These are phyloP conservation scores for Termitomyces sp. DNA, from an alignment of 768 basidiomycete genomes.

Conservation along the genomic window DNA sequence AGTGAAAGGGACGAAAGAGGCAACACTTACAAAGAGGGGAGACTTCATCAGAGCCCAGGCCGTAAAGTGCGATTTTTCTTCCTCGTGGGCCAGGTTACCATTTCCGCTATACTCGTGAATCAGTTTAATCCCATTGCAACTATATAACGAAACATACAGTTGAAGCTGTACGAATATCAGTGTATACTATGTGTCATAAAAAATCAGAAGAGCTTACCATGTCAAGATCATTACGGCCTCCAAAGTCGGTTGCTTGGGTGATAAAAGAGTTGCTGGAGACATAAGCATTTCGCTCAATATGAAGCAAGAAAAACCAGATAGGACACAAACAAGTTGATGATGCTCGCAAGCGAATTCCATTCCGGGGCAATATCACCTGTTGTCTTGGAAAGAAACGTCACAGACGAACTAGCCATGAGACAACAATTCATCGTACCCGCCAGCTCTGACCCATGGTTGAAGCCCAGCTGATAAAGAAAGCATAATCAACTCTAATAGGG, in stretches of 20 bases:
- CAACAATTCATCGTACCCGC: slow-evolving; percentile 37
- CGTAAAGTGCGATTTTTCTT: slow-evolving; percentile 67
- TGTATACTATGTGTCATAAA: background rate
- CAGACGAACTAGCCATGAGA: background rate
- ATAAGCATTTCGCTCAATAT: background rate
- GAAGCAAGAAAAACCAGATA: background rate
- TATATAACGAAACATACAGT: slow-evolving; percentile 32
- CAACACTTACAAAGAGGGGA: slow-evolving; percentile 42
- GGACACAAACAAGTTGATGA: slow-evolving; percentile 52
- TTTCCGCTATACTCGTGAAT: slow-evolving; percentile 44
- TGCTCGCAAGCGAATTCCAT: slow-evolving; percentile 52
- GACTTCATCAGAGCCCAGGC: slow-evolving; percentile 70
- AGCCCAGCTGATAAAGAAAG: slow-evolving; percentile 38
- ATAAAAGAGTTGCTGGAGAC: slow-evolving; percentile 58
- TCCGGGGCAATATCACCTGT: slow-evolving; percentile 46
- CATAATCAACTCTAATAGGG: background rate
- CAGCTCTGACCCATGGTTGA: slow-evolving; percentile 60
- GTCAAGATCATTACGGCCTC: slow-evolving; percentile 65
- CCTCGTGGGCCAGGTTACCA: slow-evolving; percentile 55
- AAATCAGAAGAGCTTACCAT: slow-evolving; percentile 37
- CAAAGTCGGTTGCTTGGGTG: slow-evolving; percentile 60
- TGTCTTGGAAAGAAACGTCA: slow-evolving; percentile 30
- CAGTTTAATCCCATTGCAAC: background rate
- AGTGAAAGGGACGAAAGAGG: background rate
- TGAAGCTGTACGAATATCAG: slow-evolving; percentile 36